Percentiles rank a stretch among this genome's conserved stretches.
Conservation (phyloP, 1,284 basidiomycete species). For the Cutaneotrichosporon curvatum region DNA sequence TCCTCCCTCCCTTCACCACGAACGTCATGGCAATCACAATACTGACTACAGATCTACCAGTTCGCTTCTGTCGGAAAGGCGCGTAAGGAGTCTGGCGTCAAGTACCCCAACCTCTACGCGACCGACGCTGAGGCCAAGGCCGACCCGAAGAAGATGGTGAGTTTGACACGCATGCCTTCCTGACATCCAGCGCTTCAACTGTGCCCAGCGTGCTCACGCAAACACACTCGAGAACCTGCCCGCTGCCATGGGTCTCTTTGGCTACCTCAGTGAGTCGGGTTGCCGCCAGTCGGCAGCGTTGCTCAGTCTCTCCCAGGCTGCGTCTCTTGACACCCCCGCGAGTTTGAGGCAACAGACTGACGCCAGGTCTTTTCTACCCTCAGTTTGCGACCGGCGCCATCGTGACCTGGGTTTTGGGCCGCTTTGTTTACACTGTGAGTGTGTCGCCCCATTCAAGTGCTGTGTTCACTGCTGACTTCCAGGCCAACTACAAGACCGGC, state of each 20-base stretch:
- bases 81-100: slow-evolving; percentile 29
- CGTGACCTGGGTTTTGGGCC: slow-evolving; percentile 24
- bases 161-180: neutral
- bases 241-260: slow-evolving; percentile 21
- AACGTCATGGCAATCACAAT: too few relatives aligned
- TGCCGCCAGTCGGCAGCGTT: too few relatives aligned
- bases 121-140: slow-evolving; percentile 32
- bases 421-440: slow-evolving; percentile 34
- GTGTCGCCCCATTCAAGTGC: neutral
- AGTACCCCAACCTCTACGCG: slow-evolving; percentile 37
- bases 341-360: neutral
- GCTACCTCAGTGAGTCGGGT: slow-evolving; percentile 31
- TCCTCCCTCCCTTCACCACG: too few relatives aligned
- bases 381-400: slow-evolving; percentile 21
- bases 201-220: slow-evolving; percentile 35
- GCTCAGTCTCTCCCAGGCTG: too few relatives aligned
- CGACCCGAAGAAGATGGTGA: slow-evolving; percentile 33
- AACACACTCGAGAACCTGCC: slow-evolving; percentile 40
- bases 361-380: slow-evolving; percentile 34
- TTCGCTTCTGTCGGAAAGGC: slow-evolving; percentile 14
- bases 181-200: slow-evolving; percentile 30
- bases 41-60: slow-evolving; percentile 30
- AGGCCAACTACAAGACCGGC: slow-evolving; percentile 24
- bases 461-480: neutral
- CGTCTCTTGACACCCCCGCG: too few relatives aligned